Base-by-base conservation (phyloP, 805 yeast genomes). In the Saturnispora sekii region DNA sequence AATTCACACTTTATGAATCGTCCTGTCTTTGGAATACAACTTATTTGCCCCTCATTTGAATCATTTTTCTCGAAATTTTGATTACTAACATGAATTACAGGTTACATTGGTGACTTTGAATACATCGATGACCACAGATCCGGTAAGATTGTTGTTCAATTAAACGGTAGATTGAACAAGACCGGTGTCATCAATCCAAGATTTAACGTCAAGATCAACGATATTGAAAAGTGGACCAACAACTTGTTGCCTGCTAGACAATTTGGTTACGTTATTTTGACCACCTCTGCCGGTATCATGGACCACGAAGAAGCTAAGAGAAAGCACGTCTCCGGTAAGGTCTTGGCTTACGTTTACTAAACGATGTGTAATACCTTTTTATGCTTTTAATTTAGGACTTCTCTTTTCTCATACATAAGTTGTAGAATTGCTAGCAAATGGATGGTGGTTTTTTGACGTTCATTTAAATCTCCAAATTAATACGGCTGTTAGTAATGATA, bases 251-350 rank as follows among this genome's bases (percentile, higher is more conserved):
- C 97, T 72, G 95, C 97, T 59, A 87, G 97, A 84, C 97, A 89
- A 76, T 90, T 89, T 67, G 97, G 97, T 77, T 88, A 73, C 83
- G 89, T 89, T 67, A 85, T 89, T 73, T 81, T 89, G 70, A 90
- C 97, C 75, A 89, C 97, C 63, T 90, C 97, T 64, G 96, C 97
- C 64, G 97, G 97, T 77, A 89, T 89, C 66, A 88, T 89, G 95
- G 97, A 90, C 81, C 97, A 89, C 79, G 97, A 90, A 80, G 97
- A 89, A 79, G 97, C 97, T 67, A 86, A 95, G 83, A 84, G 97
- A 82, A 90, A 89, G 85, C 97, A 89, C 78, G 97, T 89, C 63
- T 87, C 96, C 62, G 97, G 97, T 74, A 89, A 89, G 82, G 84
- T 89, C 74, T 84, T 89, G 68, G 97, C 97, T 69, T 89, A 86